phyloP scores from a whole-genome alignment of 2,329 filamentous ascomycete species.

The Alternaria postmessia region DNA sequence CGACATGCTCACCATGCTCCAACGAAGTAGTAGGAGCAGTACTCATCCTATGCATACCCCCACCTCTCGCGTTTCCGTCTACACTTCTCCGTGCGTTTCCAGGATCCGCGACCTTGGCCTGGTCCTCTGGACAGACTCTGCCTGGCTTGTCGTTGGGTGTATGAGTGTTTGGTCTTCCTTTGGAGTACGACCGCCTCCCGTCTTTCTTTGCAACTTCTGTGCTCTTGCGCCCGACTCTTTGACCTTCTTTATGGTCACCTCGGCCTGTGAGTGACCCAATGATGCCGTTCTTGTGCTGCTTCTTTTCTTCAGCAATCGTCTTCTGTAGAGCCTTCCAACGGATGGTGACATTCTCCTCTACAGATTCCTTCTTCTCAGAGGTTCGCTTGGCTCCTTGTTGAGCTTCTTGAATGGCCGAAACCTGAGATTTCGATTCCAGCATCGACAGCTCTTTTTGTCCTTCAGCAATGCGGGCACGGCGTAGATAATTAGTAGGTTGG shows the following conservation, averaged over 20 bases:
- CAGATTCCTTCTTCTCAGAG: constrained; percentile 39
- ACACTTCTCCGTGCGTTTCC: constrained; percentile 23
- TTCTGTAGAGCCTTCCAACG: constrained; percentile 38
- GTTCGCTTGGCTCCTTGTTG: constrained; percentile 10
- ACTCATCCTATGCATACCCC: constrained; percentile 23
- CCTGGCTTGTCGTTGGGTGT: constrained; percentile 21
- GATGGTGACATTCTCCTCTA: constrained; percentile 34
- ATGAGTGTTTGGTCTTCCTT: constrained; percentile 18
- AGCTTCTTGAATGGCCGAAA: constrained; percentile 14
- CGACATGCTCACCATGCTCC: constrained; percentile 11
- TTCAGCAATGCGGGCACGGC: constrained; percentile 67
- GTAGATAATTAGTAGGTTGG: constrained; percentile 63
- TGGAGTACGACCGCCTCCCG: constrained; percentile 3
- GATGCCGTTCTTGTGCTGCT: constrained; percentile 33
- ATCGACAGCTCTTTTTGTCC: constrained; percentile 52
- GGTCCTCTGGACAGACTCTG: neutral
- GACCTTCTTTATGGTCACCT: constrained; percentile 37
- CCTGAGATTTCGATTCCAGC: constrained; percentile 24
- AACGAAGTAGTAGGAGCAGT: constrained; percentile 26
- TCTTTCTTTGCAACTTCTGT: constrained; percentile 20
- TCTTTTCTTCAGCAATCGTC: constrained; percentile 37
- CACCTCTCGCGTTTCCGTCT: constrained; percentile 12
- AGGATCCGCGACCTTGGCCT: constrained; percentile 17
- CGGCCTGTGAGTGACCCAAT: constrained; percentile 36
- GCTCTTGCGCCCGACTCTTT: constrained; percentile 38